phyloP scores from a whole-genome alignment of 495 filamentous ascomycete species.

The Xylaria bambusicola region DNA sequence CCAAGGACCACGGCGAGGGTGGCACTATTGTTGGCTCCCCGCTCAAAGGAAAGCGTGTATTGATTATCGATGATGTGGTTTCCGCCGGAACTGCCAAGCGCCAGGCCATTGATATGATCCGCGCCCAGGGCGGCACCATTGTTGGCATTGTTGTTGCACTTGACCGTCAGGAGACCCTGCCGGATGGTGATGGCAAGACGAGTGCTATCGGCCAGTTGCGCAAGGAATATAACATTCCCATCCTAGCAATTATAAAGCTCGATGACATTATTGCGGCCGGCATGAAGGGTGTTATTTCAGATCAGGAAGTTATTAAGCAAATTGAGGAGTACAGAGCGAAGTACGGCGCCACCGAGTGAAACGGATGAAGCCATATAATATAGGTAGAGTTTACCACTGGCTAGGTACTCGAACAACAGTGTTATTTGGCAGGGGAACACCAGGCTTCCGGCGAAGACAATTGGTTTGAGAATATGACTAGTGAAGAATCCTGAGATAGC shows the following conservation, averaged over 20 bases:
- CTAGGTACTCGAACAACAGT: background rate
- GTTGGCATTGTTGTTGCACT: constrained; percentile 85
- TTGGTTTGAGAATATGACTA: too few relatives aligned
- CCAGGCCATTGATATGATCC: constrained; percentile 83
- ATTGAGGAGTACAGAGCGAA: constrained; percentile 77
- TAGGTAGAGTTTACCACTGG: background rate
- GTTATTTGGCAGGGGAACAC: too few relatives aligned
- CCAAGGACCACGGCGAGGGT: constrained; percentile 91
- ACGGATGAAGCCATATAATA: too few relatives aligned
- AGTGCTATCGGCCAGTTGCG: constrained; percentile 77
- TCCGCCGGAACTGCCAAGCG: constrained; percentile 92
- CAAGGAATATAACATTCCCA: constrained; percentile 63
- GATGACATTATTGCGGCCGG: constrained; percentile 78
- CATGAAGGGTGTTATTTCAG: constrained; percentile 50
- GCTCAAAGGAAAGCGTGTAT: constrained; percentile 77
- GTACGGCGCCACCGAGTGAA: constrained; percentile 65
- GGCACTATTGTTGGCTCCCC: constrained; percentile 86
- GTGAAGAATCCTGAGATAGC: too few relatives aligned
- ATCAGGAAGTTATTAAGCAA: constrained; percentile 62
- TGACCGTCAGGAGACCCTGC: constrained; percentile 83
- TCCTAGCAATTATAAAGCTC: constrained; percentile 61
- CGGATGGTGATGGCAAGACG: constrained; percentile 54
- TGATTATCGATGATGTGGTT: constrained; percentile 95
- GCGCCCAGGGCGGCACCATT: constrained; percentile 75
- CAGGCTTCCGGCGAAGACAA: too few relatives aligned